phyloP scores from a whole-genome alignment of 257 asterid genomes.

The Eucommia ulmoides region DNA sequence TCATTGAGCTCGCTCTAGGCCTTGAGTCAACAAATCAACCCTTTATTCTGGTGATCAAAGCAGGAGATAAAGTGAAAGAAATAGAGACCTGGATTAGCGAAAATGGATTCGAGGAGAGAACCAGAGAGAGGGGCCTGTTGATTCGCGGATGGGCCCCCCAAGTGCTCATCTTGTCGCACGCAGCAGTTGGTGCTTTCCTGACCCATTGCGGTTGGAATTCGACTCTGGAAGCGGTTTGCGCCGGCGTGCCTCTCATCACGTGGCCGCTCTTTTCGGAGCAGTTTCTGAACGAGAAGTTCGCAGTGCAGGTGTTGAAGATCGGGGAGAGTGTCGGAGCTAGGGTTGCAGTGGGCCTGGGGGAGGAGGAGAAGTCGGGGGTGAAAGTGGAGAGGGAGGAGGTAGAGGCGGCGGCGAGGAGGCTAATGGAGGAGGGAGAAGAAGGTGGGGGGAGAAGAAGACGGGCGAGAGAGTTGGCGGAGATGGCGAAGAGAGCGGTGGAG shows the following conservation, averaged over 20 bases:
- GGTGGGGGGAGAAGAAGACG: conserved; percentile 13
- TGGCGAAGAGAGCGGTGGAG: conserved; percentile 15
- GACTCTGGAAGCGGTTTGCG: conserved; percentile 16
- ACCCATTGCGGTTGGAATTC: conserved; percentile 47
- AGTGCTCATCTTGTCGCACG: conserved; percentile 25
- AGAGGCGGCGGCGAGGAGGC: conserved; percentile 1
- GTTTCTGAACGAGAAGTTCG: conserved; percentile 20
- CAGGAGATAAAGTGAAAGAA: conserved; percentile 28
- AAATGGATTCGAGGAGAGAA: conserved; percentile 6
- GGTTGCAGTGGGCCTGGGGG: conserved; percentile 5
- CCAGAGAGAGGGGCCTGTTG: conserved; percentile 17
- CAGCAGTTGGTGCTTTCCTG: conserved; percentile 14
- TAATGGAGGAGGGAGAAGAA: conserved; percentile 28
- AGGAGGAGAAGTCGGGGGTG: conserved; percentile 12
- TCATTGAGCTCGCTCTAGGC: conserved; percentile 28
- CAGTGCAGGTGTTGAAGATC: conserved; percentile 6
- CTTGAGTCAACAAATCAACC: conserved; percentile 27
- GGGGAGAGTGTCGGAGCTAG: conserved; percentile 17
- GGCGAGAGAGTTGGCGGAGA: conserved; percentile 16
- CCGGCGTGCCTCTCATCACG: conserved; percentile 18
- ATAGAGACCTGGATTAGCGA: conserved; percentile 8
- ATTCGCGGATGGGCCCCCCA: conserved; percentile 39
- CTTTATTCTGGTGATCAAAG: conserved; percentile 36
- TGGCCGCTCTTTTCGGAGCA: conserved; percentile 25
- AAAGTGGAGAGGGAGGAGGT: conserved; percentile 7